Percentiles rank a stretch among this genome's conserved stretches.
phyloP scores from a whole-genome alignment of 768 basidiomycete genomes.

The Amylocystis lapponica region DNA sequence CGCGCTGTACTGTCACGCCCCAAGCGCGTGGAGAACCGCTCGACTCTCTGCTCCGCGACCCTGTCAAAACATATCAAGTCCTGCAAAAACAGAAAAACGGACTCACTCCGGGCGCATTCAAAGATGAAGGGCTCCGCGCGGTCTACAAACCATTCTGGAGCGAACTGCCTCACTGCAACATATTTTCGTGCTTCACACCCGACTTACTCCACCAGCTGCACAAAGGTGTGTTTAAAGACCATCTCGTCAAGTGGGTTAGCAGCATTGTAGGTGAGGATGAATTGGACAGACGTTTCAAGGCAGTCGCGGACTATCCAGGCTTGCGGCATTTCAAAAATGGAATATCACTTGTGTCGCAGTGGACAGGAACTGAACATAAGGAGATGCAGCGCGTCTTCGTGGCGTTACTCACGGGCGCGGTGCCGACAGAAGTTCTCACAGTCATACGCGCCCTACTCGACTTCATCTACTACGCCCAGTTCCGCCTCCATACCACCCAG shows the following conservation, averaged over 20 bases:
- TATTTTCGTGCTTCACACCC: conserved; percentile 30
- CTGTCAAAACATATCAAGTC: background rate
- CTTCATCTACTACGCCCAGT: conserved; percentile 23
- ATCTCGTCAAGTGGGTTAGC: no score
- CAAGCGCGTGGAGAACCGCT: conserved; percentile 15
- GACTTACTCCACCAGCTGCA: conserved; percentile 42
- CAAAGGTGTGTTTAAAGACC: conserved; percentile 42
- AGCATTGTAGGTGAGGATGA: conserved; percentile 19
- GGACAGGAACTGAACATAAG: no score
- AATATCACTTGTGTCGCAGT: no score
- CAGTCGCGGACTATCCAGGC: conserved; percentile 24
- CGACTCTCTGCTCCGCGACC: conserved; percentile 4
- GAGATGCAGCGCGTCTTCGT: conserved; percentile 22
- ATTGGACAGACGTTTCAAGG: conserved; percentile 31
- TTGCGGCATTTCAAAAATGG: conserved; percentile 40
- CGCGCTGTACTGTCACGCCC: conserved; percentile 20
- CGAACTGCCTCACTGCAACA: conserved; percentile 30
- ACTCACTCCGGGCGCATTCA: conserved; percentile 4
- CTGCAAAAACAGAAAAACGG: conserved; percentile 3
- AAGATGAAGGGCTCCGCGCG: conserved; percentile 8
- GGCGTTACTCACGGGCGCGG: conserved; percentile 18
- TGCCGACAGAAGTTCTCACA: background rate
- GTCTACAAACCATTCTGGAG: conserved; percentile 36
- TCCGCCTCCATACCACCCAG: conserved; percentile 3
- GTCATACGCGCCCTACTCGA: conserved; percentile 15